These are phyloP conservation scores for Talaromyces proteolyticus DNA, from an alignment of 495 filamentous ascomycete genomes.

Conservation along the genomic window DNA sequence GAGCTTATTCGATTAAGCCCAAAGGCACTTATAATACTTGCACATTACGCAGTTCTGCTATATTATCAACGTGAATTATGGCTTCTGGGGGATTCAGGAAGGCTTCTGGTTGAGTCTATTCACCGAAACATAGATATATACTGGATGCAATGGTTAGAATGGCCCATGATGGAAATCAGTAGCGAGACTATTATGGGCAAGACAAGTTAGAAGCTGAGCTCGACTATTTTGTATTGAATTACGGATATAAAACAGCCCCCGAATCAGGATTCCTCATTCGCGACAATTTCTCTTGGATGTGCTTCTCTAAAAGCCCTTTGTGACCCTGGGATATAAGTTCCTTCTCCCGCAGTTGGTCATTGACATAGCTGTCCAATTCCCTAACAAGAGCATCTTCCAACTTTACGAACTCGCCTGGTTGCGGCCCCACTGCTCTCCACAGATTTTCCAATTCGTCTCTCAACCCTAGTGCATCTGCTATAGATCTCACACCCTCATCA, in stretches of 20 bases:
- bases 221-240: no score
- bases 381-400: constrained; percentile 20
- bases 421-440: constrained; percentile 42
- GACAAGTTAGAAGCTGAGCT: no score
- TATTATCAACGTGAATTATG: not conserved
- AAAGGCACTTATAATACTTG: not conserved
- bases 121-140: not conserved
- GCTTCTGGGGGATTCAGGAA: not conserved
- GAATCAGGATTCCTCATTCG: no score
- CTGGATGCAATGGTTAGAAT: constrained; percentile 12
- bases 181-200: constrained; percentile 10
- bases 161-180: constrained; percentile 11
- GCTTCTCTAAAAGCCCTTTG: constrained; percentile 21
- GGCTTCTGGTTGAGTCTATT: not conserved
- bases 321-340: constrained; percentile 15
- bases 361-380: constrained; percentile 38
- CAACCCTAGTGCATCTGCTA: constrained; percentile 78
- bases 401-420: constrained; percentile 10
- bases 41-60: not conserved
- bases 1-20: not conserved
- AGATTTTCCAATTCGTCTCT: constrained; percentile 65
- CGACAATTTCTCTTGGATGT: constrained; percentile 15
- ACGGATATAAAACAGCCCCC: no score
- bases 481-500: constrained; percentile 66
- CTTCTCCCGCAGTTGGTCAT: constrained; percentile 15